Conservation (phyloP, 163 green algal species). For the Scenedesmus sp. region DNA sequence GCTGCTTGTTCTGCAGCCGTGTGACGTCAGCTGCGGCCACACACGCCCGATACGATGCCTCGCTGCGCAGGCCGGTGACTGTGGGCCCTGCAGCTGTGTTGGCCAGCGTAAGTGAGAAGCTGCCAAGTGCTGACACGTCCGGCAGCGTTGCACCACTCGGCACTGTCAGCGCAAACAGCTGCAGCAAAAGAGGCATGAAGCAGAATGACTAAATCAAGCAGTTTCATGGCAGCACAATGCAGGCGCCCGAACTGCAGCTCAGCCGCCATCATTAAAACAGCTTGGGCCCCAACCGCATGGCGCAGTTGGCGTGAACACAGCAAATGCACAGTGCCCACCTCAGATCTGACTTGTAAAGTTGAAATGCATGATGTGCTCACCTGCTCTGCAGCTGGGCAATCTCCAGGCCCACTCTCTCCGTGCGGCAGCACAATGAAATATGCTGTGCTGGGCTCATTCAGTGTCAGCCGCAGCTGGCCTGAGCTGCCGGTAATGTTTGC, state of each 20-base stretch:
- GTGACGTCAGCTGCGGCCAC: slow-evolving; percentile 53
- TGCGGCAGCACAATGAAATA: slow-evolving; percentile 27
- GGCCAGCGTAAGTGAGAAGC: slow-evolving; percentile 12
- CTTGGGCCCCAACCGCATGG: too few species aligned
- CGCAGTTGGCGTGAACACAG: too few species aligned
- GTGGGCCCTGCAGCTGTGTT: not conserved
- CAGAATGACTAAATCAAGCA: not conserved
- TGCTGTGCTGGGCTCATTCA: slow-evolving; percentile 52
- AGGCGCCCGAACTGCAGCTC: too few species aligned
- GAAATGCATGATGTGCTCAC: slow-evolving; percentile 18
- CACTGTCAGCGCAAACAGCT: slow-evolving; percentile 24
- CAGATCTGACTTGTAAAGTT: too few species aligned
- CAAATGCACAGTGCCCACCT: too few species aligned
- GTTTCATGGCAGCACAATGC: too few species aligned
- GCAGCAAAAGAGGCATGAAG: slow-evolving; percentile 3
- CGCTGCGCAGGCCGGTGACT: slow-evolving; percentile 44
- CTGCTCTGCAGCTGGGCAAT: slow-evolving; percentile 38
- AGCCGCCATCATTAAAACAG: too few species aligned
- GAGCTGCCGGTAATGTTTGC: not conserved
- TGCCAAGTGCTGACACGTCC: not conserved
- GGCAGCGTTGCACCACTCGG: not conserved
- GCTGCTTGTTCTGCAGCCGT: slow-evolving; percentile 51
- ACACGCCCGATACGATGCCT: slow-evolving; percentile 48
- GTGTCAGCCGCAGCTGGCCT: slow-evolving; percentile 12
- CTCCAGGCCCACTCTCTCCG: not conserved